These are phyloP conservation scores for Ajuga chamaepitys DNA, from an alignment of 257 asterid species.

Conservation along the genomic window DNA sequence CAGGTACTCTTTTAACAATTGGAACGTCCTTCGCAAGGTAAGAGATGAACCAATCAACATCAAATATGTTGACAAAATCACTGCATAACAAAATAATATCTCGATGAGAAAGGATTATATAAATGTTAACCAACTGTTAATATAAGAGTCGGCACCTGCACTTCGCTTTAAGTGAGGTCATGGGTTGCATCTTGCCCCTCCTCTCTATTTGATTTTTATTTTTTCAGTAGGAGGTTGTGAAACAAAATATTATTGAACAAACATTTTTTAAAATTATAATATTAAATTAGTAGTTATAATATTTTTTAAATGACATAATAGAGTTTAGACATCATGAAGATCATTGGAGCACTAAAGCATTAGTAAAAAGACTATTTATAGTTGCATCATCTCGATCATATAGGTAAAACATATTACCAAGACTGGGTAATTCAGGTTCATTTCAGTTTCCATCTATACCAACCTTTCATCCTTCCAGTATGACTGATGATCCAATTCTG, in stretches of 20 bases:
- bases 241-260: not conserved
- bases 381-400: not conserved
- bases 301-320: not conserved
- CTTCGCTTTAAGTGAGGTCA: constrained; percentile 4
- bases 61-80: constrained; percentile 82
- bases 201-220: not conserved
- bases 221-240: not conserved
- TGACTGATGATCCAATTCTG: constrained; percentile 94
- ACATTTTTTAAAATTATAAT: not conserved
- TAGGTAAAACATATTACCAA: constrained; percentile 4
- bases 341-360: not conserved
- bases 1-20: constrained; percentile 86
- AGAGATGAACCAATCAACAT: constrained; percentile 93
- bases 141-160: not conserved
- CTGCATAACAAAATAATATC: constrained; percentile 46
- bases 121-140: not conserved
- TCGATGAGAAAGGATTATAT: constrained; percentile 15
- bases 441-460: constrained; percentile 23
- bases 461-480: constrained; percentile 98
- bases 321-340: not conserved
- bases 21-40: constrained; percentile 86
- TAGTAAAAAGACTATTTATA: not conserved
- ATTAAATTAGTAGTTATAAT: constrained; percentile 8
- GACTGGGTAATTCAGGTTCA: constrained; percentile 9
- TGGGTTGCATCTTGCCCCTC: not conserved